These are phyloP conservation scores for Volutella citrinella DNA, from an alignment of 2,329 filamentous ascomycete species.

Conservation along the genomic window DNA sequence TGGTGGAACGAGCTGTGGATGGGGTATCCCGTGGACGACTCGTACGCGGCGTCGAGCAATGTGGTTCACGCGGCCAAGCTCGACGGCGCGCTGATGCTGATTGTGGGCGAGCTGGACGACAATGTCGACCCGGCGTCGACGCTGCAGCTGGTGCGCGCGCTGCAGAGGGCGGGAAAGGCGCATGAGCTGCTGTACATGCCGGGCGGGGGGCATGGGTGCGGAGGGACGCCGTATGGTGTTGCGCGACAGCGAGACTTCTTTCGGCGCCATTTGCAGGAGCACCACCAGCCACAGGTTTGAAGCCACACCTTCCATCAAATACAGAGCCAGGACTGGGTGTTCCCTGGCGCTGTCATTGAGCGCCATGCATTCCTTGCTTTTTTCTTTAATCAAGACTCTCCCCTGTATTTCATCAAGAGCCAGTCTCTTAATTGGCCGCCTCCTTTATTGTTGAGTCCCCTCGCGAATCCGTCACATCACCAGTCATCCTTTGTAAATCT, in stretches of 20 bases:
- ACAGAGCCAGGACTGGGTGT: too few species aligned
- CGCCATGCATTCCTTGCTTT: too few species aligned
- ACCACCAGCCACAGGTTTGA: too few species aligned
- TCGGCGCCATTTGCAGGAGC: slow-evolving; percentile 12
- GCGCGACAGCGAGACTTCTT: slow-evolving; percentile 18
- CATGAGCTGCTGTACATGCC: slow-evolving; percentile 28
- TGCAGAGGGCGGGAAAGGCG: slow-evolving; percentile 26
- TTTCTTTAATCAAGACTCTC: too few species aligned
- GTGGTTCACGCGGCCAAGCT: slow-evolving; percentile 27
- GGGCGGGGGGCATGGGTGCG: slow-evolving; percentile 18
- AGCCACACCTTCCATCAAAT: too few species aligned
- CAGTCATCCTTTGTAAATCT: too few species aligned
- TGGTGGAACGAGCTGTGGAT: slow-evolving; percentile 33
- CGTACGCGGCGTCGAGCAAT: slow-evolving; percentile 26
- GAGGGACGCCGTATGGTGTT: slow-evolving; percentile 13
- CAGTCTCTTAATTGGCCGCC: too few species aligned
- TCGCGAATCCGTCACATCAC: too few species aligned
- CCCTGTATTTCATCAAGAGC: too few species aligned
- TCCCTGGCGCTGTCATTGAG: too few species aligned
- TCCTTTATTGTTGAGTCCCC: too few species aligned
- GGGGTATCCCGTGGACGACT: slow-evolving; percentile 29
- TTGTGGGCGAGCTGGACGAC: slow-evolving; percentile 26
- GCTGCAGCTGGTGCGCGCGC: slow-evolving; percentile 23
- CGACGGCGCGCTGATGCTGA: slow-evolving; percentile 24
- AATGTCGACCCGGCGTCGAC: slow-evolving; percentile 30